Evolutionary conservation across 2,329 filamentous ascomycete genomes (phyloP).

Genomic region (Exserohilum rostratum): DNA sequence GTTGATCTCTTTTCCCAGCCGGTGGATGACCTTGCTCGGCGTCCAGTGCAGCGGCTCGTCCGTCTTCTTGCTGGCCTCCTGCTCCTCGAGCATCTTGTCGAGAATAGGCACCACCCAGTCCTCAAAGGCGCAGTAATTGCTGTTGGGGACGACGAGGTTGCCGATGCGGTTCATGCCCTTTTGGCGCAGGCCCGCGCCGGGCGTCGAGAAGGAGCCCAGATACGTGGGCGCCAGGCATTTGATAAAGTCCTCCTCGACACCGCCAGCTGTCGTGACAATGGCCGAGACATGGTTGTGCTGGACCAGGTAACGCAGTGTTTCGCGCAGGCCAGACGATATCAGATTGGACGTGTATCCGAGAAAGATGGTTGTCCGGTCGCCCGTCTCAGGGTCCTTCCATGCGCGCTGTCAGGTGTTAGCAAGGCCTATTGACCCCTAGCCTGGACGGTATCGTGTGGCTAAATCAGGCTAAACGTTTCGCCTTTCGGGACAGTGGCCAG

Average conservation of each 20-base stretch:
- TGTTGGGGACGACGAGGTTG: constrained; percentile 93
- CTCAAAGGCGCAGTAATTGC: constrained; percentile 96
- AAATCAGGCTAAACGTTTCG: constrained; percentile 43
- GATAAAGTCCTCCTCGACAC: constrained; percentile 97
- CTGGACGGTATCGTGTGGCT: constrained; percentile 24
- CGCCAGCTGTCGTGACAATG: constrained; percentile 93
- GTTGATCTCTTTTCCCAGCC: constrained; percentile 92
- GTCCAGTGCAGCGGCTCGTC: constrained; percentile 84
- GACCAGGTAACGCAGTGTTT: constrained; percentile 89
- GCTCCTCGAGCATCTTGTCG: constrained; percentile 91
- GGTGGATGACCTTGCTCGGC: constrained; percentile 86
- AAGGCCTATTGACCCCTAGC: constrained; percentile 24
- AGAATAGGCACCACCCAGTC: constrained; percentile 97
- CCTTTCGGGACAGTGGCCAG: constrained; percentile 14
- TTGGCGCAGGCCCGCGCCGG: constrained; percentile 77
- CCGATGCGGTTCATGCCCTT: constrained; percentile 95
- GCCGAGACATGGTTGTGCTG: constrained; percentile 91
- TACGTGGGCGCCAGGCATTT: constrained; percentile 97
- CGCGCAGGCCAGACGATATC: constrained; percentile 92
- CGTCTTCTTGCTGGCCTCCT: constrained; percentile 76
- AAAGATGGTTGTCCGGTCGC: constrained; percentile 87
- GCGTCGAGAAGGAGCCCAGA: constrained; percentile 80
- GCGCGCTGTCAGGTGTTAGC: constrained; percentile 62
- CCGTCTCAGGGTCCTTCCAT: constrained; percentile 81
- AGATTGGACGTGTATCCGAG: constrained; percentile 97